Conservation (phyloP, 495 filamentous ascomycete species). For the Trichoderma erinaceum region DNA sequence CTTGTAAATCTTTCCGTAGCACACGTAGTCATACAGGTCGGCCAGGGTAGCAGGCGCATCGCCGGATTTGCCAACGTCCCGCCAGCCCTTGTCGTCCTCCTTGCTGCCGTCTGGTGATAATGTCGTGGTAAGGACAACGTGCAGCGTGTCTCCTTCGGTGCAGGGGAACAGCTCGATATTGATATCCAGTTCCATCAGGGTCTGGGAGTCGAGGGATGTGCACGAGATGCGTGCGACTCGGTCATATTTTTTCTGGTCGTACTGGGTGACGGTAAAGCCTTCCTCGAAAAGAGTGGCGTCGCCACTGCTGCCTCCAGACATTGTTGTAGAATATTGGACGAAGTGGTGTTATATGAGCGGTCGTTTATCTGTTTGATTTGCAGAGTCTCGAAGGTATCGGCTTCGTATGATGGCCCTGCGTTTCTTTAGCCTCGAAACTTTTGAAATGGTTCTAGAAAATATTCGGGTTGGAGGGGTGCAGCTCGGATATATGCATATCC, state of each 20-base stretch:
- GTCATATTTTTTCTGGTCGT: slow-evolving; percentile 87
- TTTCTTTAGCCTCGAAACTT: too few species aligned
- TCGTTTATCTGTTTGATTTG: background rate
- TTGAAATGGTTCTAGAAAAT: slow-evolving; percentile 46
- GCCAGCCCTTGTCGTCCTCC: slow-evolving; percentile 67
- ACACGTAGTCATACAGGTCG: slow-evolving; percentile 94
- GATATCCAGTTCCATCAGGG: slow-evolving; percentile 80
- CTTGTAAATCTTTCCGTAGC: slow-evolving; percentile 94
- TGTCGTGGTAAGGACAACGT: slow-evolving; percentile 74
- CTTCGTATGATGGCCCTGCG: background rate
- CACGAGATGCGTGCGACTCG: slow-evolving; percentile 77
- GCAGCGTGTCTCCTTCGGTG: slow-evolving; percentile 61
- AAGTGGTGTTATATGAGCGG: background rate
- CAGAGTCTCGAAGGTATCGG: background rate
- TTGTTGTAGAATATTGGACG: slow-evolving; percentile 15
- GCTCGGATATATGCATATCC: background rate
- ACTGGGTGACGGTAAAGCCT: slow-evolving; percentile 70
- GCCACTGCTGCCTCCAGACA: slow-evolving; percentile 45
- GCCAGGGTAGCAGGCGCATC: slow-evolving; percentile 60
- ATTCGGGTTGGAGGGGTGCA: background rate
- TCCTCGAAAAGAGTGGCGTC: slow-evolving; percentile 92
- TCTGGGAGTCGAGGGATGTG: slow-evolving; percentile 61
- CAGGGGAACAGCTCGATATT: slow-evolving; percentile 89
- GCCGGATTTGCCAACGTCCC: slow-evolving; percentile 57
- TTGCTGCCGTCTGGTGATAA: slow-evolving; percentile 78